Evolutionary conservation across 495 filamentous ascomycete genomes (phyloP).

Genomic region (Umbilicaria muhlenbergii): DNA sequence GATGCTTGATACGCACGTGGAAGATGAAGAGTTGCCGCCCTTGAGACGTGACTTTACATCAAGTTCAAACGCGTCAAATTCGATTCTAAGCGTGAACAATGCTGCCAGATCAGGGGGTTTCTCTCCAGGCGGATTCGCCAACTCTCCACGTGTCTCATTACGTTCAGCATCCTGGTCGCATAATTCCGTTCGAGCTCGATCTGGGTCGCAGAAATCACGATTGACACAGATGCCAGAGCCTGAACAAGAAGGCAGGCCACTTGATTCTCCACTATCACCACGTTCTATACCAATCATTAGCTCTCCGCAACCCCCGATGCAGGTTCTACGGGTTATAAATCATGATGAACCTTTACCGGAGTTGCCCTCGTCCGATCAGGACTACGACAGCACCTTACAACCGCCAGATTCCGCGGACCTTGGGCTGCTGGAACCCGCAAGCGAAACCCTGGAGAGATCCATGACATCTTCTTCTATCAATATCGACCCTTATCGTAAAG

Average conservation of each 20-base stretch:
- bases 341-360: neutral
- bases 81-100: constrained; percentile 51
- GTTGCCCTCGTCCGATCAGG: neutral
- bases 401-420: neutral
- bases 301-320: constrained; percentile 5
- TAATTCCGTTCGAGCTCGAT: constrained; percentile 35
- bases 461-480: constrained; percentile 14
- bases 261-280: constrained; percentile 19
- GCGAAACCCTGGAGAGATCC: neutral
- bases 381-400: constrained; percentile 5
- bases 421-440: neutral
- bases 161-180: constrained; percentile 27
- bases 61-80: constrained; percentile 35
- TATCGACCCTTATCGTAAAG: constrained; percentile 52
- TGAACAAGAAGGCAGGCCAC: constrained; percentile 26
- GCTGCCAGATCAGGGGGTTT: constrained; percentile 55
- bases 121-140: constrained; percentile 47
- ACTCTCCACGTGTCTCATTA: constrained; percentile 50
- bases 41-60: neutral
- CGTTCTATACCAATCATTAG: constrained; percentile 3
- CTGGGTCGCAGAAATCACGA: constrained; percentile 37
- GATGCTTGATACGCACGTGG: constrained; percentile 26
- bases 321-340: constrained; percentile 6
- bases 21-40: constrained; percentile 8
- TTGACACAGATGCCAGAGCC: constrained; percentile 37